These are phyloP conservation scores for Polygonum aviculare DNA, from an alignment of 148 eudicot genomes.

Conservation along the genomic window DNA sequence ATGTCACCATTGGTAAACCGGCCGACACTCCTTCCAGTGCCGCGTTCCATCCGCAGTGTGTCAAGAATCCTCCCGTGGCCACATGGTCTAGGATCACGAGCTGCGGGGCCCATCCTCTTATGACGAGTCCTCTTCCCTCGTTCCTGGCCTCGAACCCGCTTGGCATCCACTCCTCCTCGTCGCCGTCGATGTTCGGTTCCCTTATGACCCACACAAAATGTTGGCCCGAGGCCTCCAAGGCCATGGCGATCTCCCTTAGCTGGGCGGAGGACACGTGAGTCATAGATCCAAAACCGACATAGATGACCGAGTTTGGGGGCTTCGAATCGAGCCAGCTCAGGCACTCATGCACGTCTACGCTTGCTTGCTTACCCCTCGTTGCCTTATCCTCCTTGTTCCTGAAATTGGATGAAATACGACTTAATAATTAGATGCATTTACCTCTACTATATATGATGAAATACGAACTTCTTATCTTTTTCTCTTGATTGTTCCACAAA, in stretches of 20 bases:
- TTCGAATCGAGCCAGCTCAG: constrained; percentile 17
- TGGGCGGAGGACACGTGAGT: not conserved
- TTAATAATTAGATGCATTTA: no score
- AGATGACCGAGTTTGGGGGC: constrained; percentile 19
- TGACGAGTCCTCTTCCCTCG: constrained; percentile 21
- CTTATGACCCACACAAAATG: constrained; percentile 20
- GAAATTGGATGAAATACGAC: not conserved
- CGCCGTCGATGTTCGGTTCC: not conserved
- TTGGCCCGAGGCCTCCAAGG: constrained; percentile 15
- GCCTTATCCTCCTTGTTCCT: not conserved
- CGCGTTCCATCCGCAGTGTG: constrained; percentile 40
- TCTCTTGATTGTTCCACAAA: no score
- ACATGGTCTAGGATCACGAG: constrained; percentile 24
- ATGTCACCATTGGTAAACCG: constrained; percentile 23
- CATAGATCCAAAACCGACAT: constrained; percentile 17
- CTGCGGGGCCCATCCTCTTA: constrained; percentile 35
- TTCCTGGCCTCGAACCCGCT: constrained; percentile 18
- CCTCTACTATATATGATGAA: no score
- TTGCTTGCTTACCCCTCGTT: not conserved
- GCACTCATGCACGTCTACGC: constrained; percentile 11
- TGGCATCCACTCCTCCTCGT: constrained; percentile 10
- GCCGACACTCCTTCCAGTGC: constrained; percentile 18
- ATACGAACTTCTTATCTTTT: no score
- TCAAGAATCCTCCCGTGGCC: constrained; percentile 25
- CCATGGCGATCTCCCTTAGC: constrained; percentile 16